Conservation (phyloP, 106 monocot species). For the Ottelia alismoides region DNA sequence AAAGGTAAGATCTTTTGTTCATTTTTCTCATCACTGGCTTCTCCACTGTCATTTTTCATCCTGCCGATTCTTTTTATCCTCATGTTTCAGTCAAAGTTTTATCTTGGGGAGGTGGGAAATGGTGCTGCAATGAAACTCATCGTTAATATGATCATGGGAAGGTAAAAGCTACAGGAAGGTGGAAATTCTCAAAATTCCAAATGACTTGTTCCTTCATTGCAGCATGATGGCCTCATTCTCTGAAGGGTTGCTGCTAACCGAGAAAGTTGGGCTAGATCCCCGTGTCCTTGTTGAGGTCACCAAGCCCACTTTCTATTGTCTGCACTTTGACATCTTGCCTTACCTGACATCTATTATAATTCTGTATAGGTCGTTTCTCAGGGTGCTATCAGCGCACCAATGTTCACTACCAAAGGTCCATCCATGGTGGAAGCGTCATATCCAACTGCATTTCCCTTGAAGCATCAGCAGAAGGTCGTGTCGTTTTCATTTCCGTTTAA, state of each 20-base stretch:
- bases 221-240: conserved; percentile 97
- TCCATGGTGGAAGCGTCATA: conserved; percentile 68
- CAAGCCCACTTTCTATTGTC: not conserved
- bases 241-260: conserved; percentile 68
- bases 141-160: conserved; percentile 97
- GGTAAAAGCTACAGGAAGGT: conserved; percentile 17
- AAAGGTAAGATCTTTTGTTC: conserved; percentile 26
- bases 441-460: conserved; percentile 78
- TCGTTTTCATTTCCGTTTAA: not conserved
- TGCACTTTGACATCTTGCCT: not conserved
- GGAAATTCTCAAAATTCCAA: not conserved
- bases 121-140: conserved; percentile 91
- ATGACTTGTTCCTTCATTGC: conserved; percentile 5
- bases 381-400: conserved; percentile 85
- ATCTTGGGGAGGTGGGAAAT: conserved; percentile 88
- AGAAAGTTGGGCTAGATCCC: conserved; percentile 76
- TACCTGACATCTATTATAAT: not conserved
- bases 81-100: conserved; percentile 60
- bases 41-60: not conserved
- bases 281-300: conserved; percentile 52
- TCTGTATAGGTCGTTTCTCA: conserved; percentile 66
- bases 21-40: not conserved
- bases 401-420: conserved; percentile 84
- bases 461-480: conserved; percentile 94
- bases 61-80: not conserved